Base-by-base conservation (phyloP, 306 rosid species). In the Comarum palustre region DNA sequence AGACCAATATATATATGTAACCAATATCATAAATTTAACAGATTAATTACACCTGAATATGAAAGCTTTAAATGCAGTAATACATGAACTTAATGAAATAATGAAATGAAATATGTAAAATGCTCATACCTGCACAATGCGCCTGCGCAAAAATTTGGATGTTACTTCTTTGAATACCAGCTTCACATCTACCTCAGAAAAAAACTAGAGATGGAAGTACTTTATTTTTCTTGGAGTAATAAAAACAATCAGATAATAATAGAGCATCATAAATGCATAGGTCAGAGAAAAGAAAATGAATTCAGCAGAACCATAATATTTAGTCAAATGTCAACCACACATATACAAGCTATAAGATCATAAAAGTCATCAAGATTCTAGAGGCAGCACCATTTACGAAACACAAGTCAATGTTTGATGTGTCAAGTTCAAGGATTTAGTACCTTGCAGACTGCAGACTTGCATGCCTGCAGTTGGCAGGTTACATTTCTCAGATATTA, bases 101-200 rank as follows among this genome's bases (percentile, higher is more conserved):
- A 59, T 34, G 48, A 52, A 25, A 25, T 43, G 27, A 4, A 6
- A 25, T 41, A 41, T 54, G 24, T 27, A 42, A 27, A 22, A 71
- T 66, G 67, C 60, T 63, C 83, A 63, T 88, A 94, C 99, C 99
- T 94, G 93, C 69, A 94, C 99, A 81, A 94, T 89, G 70, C 99
- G 89, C 73, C 85, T 91, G 68, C 99, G 86, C 73, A 84, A 83
- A 79, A 86, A 88, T 79, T 87, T 91, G 39, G 97, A 91, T 41
- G 97, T 77, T 50, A 94, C 91, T 80, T 94, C 97, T 82, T 94
- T 94, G 87, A 87, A 94, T 41, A 94, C 98, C 73, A 94, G 80
- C 92, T 94, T 94, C 84, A 94, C 98, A 46, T 94, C 98, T 31
- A 91, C 96, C 89, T 91, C 98, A 46, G 90, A 85, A 83, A 84